phyloP scores from a whole-genome alignment of 805 yeast species.

The Hanseniaspora vineae region DNA sequence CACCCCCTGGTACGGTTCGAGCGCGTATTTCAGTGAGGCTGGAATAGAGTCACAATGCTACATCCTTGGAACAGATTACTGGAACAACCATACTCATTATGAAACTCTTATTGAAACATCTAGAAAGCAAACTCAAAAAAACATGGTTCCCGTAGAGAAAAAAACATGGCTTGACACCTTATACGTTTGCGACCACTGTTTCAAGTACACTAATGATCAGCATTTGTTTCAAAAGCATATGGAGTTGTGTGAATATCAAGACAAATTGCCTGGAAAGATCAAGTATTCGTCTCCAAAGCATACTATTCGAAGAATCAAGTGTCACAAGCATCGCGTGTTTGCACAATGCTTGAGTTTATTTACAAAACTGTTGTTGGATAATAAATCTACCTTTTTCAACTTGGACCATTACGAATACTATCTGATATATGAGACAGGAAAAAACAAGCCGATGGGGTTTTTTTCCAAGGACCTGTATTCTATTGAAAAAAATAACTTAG shows the following conservation, averaged over 20 bases:
- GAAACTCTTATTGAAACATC: not conserved
- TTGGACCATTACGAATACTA: conserved; percentile 74
- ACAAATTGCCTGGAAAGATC: conserved; percentile 47
- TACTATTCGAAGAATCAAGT: conserved; percentile 55
- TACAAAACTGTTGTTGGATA: conserved; percentile 79
- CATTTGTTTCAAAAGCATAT: conserved; percentile 39
- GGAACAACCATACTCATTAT: conserved; percentile 7
- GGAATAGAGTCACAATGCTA: conserved; percentile 33
- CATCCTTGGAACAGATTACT: conserved; percentile 14
- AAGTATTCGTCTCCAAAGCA: conserved; percentile 48
- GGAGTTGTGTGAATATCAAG: conserved; percentile 30
- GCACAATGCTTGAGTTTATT: conserved; percentile 76
- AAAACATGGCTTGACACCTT: conserved; percentile 46
- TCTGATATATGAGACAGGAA: conserved; percentile 43
- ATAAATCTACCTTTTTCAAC: conserved; percentile 75
- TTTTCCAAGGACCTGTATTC: conserved; percentile 80
- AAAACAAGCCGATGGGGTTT: conserved; percentile 67
- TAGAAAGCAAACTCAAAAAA: conserved; percentile 1
- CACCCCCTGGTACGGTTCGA: conserved; percentile 80
- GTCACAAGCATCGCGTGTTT: conserved; percentile 48
- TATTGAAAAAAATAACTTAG: conserved; percentile 68
- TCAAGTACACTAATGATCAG: conserved; percentile 53
- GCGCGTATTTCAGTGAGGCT: conserved; percentile 53
- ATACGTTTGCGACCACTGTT: conserved; percentile 69
- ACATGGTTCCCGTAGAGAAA: conserved; percentile 9